These are phyloP conservation scores for Podospora fimiseda DNA, from an alignment of 495 filamentous ascomycete species.

Conservation along the genomic window DNA sequence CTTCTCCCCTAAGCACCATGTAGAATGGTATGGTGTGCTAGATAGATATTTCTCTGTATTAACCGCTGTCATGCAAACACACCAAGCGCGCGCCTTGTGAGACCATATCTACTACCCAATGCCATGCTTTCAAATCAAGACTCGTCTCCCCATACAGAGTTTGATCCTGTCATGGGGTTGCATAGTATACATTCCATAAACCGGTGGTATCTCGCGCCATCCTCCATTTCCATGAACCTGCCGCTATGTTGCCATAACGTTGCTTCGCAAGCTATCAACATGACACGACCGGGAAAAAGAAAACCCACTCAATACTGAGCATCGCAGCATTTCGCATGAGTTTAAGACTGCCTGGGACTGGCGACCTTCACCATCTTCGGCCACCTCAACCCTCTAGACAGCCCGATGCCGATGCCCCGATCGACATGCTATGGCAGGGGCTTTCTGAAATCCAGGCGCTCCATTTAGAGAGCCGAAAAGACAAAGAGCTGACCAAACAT, in stretches of 20 bases:
- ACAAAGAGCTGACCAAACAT: slow-evolving; percentile 70
- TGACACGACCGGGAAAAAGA: background rate
- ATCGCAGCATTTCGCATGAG: background rate
- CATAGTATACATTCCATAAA: background rate
- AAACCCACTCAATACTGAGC: background rate
- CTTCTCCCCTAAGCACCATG: background rate
- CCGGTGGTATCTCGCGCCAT: too few species aligned
- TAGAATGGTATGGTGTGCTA: too few species aligned
- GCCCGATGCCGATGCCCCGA: background rate
- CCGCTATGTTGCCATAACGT: background rate
- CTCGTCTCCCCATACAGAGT: background rate
- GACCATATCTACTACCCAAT: background rate
- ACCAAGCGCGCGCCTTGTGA: background rate
- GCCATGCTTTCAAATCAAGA: background rate
- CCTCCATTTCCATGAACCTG: too few species aligned
- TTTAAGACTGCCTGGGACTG: background rate
- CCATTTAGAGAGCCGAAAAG: slow-evolving; percentile 82
- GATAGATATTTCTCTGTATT: too few species aligned
- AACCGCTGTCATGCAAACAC: background rate
- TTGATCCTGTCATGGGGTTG: background rate
- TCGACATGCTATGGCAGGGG: background rate
- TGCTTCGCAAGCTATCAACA: background rate
- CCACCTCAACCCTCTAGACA: background rate
- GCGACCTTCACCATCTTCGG: background rate
- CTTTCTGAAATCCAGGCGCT: background rate